Evolutionary conservation across 345 rosid species (phyloP), one percentile per base, ranked within the genome.

Genomic region (Cochlearia excelsa): DNA sequence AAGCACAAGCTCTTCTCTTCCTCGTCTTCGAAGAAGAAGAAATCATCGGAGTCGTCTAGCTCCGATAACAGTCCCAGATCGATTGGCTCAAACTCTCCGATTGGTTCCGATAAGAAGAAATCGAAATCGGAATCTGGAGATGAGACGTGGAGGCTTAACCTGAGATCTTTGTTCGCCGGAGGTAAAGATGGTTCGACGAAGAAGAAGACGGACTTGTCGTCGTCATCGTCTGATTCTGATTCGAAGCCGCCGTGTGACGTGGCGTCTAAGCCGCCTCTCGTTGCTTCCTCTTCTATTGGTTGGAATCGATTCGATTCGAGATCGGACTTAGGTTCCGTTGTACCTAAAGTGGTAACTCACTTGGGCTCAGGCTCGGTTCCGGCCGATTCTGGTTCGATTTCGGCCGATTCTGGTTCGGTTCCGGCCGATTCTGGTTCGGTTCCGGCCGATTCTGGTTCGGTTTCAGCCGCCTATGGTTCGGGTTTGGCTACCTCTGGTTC

Each of bases 281-380:
- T 90, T 42, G 88, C 93, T 1, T 87, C 97, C 4, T 85, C 23
- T 16, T 16, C 91, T 7, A 61, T 91, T 28, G 94, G 91, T 29
- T 62, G 87, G 60, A 85, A 84, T 49, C 77, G 75, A 72, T 86
- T 82, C 40, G 88, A 88, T 77, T 88, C 98, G 38, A 71, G 95
- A 61, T 88, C 96, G 0, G 86, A 85, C 6, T 90, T 16, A 16
- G 23, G 23, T 16, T 16, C 23, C 23, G 23, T 16, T 16, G 23
- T 16, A 16, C 23, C 23, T 16, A 16, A 16, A 16, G 23, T 16
- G 23, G 23, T 16, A 16, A 16, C 23, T 16, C 23, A 16, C 96
- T 2, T 75, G 84, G 84, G 88, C 92, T 3, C 84, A 78, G 68
- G 95, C 88, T 66, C 80, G 77, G 44, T 85, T 80, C 39, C 23